A percentile compares a stretch with the other conserved stretches of the same genome.
These are phyloP conservation scores for Castanospermum australe DNA, from an alignment of 306 rosid genomes.

Conservation along the genomic window DNA sequence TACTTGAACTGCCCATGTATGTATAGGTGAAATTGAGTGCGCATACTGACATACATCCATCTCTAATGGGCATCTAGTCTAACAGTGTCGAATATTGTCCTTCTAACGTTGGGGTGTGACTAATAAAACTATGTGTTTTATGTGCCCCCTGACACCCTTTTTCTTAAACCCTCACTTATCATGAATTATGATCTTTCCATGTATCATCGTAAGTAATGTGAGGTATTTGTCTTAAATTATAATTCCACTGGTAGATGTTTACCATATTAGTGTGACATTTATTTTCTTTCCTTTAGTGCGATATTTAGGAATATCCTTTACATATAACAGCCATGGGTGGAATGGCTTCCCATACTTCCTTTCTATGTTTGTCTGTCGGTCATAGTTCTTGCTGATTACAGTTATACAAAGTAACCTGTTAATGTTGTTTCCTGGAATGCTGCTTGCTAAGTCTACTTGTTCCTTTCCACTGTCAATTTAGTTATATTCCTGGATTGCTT, in stretches of 20 bases:
- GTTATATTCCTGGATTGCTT: background rate
- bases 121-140: background rate
- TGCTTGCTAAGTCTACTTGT: background rate
- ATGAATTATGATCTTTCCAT: background rate
- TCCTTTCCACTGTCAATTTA: background rate
- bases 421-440: background rate
- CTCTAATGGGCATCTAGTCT: background rate
- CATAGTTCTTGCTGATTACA: background rate
- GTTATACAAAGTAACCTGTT: no score
- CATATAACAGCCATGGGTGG: background rate
- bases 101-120: background rate
- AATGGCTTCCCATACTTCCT: background rate
- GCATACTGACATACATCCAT: background rate
- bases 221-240: background rate
- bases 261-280: background rate
- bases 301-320: background rate
- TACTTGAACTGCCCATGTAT: no score
- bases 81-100: background rate
- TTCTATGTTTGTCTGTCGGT: background rate
- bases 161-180: background rate
- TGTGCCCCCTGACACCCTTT: background rate
- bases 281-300: no score
- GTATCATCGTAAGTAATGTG: background rate
- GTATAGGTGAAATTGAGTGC: background rate
- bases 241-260: background rate